phyloP scores from a whole-genome alignment of 1,284 basidiomycete genomes.

The Melampsora americana region DNA sequence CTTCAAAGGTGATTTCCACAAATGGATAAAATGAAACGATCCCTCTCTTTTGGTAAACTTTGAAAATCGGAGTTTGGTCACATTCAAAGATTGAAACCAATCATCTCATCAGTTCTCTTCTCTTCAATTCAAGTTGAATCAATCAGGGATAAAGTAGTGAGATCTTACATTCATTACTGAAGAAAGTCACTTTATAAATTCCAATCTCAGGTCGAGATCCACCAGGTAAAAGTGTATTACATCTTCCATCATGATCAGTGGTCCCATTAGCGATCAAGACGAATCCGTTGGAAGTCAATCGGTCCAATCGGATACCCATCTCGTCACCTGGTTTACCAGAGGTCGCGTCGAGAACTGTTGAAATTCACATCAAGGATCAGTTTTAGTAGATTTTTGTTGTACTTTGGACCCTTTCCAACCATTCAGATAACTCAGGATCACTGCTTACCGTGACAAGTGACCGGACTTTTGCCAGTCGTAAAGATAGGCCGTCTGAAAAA shows the following conservation, averaged over 20 bases:
- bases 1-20: slow-evolving; percentile 52
- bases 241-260: slow-evolving; percentile 52
- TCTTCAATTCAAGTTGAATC: background rate
- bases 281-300: slow-evolving; percentile 50
- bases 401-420: too few species aligned
- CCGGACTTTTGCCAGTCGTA: slow-evolving; percentile 47
- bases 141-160: too few species aligned
- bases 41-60: slow-evolving; percentile 48
- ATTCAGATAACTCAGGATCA: too few species aligned
- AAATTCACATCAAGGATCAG: background rate
- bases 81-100: too few species aligned
- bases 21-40: slow-evolving; percentile 52
- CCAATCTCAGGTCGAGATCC: slow-evolving; percentile 47
- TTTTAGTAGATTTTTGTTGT: too few species aligned
- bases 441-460: slow-evolving; percentile 52
- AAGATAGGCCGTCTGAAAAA: slow-evolving; percentile 13
- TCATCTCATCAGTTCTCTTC: too few species aligned
- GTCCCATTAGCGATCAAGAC: slow-evolving; percentile 48
- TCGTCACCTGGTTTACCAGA: slow-evolving; percentile 51
- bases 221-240: slow-evolving; percentile 47
- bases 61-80: background rate
- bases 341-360: slow-evolving; percentile 52
- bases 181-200: slow-evolving; percentile 53
- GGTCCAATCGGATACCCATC: slow-evolving; percentile 51
- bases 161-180: slow-evolving; percentile 47